phyloP scores from a whole-genome alignment of 2,329 filamentous ascomycete species.

The Neonectria faginata region DNA sequence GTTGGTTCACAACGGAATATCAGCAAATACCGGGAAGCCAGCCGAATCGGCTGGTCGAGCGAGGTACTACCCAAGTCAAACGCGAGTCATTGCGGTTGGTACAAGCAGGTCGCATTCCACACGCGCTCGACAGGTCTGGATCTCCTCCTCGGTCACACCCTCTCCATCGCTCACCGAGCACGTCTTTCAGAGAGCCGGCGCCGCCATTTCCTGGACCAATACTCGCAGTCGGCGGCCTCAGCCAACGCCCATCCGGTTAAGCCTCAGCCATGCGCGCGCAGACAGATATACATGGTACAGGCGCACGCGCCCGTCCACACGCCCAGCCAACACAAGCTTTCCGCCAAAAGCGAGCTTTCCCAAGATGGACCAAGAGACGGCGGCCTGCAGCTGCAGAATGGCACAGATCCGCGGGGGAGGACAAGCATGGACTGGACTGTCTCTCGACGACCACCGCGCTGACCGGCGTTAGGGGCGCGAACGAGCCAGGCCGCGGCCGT shows the following conservation, averaged over 20 bases:
- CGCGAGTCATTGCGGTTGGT: not conserved
- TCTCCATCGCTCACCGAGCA: not conserved
- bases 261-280: constrained; percentile 3
- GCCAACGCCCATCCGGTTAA: not conserved
- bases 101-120: not conserved
- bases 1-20: constrained; percentile 2
- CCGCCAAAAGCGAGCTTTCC: constrained; percentile 12
- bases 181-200: not conserved
- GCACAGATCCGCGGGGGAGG: constrained; percentile 29
- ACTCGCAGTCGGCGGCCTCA: not conserved
- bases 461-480: constrained; percentile 20
- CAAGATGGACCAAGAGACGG: constrained; percentile 17
- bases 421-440: constrained; percentile 22
- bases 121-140: not conserved
- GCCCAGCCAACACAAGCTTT: constrained; percentile 5
- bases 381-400: constrained; percentile 28
- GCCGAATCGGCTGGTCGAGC: not conserved
- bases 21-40: not conserved
- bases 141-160: not conserved
- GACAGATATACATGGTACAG: not conserved
- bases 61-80: not conserved
- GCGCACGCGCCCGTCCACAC: constrained; percentile 7
- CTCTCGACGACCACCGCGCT: constrained; percentile 26
- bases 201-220: not conserved
- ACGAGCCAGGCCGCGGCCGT: constrained; percentile 23